Base-by-base conservation (phyloP, 768 basidiomycete genomes). In the Mycena galopus region DNA sequence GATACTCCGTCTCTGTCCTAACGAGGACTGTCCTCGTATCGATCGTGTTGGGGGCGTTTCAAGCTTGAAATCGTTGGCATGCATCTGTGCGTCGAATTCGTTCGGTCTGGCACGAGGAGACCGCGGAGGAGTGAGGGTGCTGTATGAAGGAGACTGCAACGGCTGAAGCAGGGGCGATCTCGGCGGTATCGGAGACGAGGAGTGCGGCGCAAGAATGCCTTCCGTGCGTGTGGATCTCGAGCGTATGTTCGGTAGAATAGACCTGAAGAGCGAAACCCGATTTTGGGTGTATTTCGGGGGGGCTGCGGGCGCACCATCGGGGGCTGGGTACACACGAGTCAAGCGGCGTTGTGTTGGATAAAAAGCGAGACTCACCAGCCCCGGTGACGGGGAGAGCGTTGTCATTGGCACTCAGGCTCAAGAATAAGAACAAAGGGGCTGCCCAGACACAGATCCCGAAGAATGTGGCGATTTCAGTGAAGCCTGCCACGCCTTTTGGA, bases 321-420 rank as follows among this genome's bases (percentile, higher is more conserved):
- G 27, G 5, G 35, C 62, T 73, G 42, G 9, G 25, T 32, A 7
- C 7, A 5, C 44, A 47, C 23, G 0, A 57, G 25, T 64, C 56
- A 72, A 44, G 35, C 30, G 19, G 42, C n/a, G 32, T 57, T 14
- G 44, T 57, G 57, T 37, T 59, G 67, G 30, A 42, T 59, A 51
- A 67, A 27, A 33, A 35, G 65, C 8, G 9, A 37, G 56, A 75
- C 35, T 51, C 10, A 67, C 35, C 44, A 35, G 61, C 57, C 90
- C 91, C 85, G 32, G 88, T 88, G 27, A 87, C 86, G 7, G 98
- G 98, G 19, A 99, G 87, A 2, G 97, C 95, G 77, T 99, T 96
- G 80, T 99, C 98, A 74, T 98, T 99, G 19, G 98, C 97, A 73
- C 95, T 97, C 63, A 99, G 85, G 78, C 96, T 97, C 69, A 99